A percentile compares a stretch with the other conserved stretches of the same genome.
phyloP scores from a whole-genome alignment of 2,329 filamentous ascomycete genomes.

The Colletotrichum orbiculare region DNA sequence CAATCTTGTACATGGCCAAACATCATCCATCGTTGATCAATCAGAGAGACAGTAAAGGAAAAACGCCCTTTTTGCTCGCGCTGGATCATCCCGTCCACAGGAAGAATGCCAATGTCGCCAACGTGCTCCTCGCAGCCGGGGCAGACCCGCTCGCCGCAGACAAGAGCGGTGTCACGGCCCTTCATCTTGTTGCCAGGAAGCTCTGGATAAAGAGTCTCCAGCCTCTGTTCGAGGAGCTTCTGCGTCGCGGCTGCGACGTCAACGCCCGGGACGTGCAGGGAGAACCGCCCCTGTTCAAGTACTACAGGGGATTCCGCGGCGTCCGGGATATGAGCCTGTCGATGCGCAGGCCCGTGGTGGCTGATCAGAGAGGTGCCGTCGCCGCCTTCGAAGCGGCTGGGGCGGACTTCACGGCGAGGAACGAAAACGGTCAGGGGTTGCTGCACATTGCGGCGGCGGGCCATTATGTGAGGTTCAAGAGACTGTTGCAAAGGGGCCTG shows the following conservation, averaged over 20 bases:
- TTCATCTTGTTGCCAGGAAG: slow-evolving; percentile 38
- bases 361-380: slow-evolving; percentile 9
- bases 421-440: slow-evolving; percentile 42
- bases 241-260: slow-evolving; percentile 37
- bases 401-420: slow-evolving; percentile 42
- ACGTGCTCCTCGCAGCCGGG: slow-evolving; percentile 38
- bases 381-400: slow-evolving; percentile 38
- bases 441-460: slow-evolving; percentile 44
- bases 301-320: slow-evolving; percentile 1
- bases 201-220: slow-evolving; percentile 18
- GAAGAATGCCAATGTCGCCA: slow-evolving; percentile 2
- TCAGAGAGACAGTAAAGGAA: slow-evolving; percentile 38
- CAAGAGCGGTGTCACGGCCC: slow-evolving; percentile 37
- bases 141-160: slow-evolving; percentile 37
- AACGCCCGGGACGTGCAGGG: slow-evolving; percentile 41
- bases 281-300: slow-evolving; percentile 42
- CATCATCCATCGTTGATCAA: slow-evolving; percentile 33
- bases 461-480: slow-evolving; percentile 39
- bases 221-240: slow-evolving; percentile 37
- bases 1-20: slow-evolving; percentile 22
- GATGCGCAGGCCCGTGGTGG: neutral
- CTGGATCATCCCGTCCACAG: neutral
- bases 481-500: slow-evolving; percentile 42
- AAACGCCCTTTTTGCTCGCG: slow-evolving; percentile 41
- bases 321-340: neutral